Evolutionary conservation across 306 rosid genomes (phyloP), one percentile per base, ranked within the genome.

Genomic region (Quercus berberidifolia): DNA sequence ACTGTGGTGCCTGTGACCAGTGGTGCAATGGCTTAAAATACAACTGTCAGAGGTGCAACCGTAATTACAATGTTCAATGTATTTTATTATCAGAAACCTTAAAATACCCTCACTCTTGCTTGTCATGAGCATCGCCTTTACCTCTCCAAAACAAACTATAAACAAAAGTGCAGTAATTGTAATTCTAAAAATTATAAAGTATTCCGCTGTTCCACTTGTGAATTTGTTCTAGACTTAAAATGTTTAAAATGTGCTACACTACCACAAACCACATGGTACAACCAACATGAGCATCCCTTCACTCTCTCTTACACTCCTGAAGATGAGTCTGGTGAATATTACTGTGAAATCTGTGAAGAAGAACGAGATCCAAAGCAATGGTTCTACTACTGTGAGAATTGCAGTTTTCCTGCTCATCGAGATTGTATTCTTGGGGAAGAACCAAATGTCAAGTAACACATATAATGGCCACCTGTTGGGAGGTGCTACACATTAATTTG

Each of bases 1-100:
- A 0, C 10, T 38, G 43, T 38, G 0, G 0, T 1, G 10, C 0
- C 0, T 38, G 43, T 38, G 0, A 0, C 0, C 43, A 6, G 1
- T 0, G 0, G 0, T 38, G 43, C 43, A 38, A 38, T 0, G 11
- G 11, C 10, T 38, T 38, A 38, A 7, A 38, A 7, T 38, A 38
- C 43, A 0, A 2, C 1, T 7, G 43, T 7, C 11, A 7, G 0
- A 7, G 0, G 1, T 38, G 11, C 43, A 0, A 7, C 0, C 0
- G 0, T 38, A 0, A 38, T 38, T 38, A 0, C 11, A 0, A 1
- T 38, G 43, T 6, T 38, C 10, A 6, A 38, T 38, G 43, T 38
- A 38, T 38, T 38, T 38, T 38, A 38, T 38, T 38, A 38, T 6
- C 43, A 38, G 0, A n/a, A n/a, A n/a, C n/a, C n/a, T n/a, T n/a